Percentiles rank a stretch among this genome's conserved stretches.
phyloP scores from a whole-genome alignment of 257 asterid species.

The Plantago ovata region DNA sequence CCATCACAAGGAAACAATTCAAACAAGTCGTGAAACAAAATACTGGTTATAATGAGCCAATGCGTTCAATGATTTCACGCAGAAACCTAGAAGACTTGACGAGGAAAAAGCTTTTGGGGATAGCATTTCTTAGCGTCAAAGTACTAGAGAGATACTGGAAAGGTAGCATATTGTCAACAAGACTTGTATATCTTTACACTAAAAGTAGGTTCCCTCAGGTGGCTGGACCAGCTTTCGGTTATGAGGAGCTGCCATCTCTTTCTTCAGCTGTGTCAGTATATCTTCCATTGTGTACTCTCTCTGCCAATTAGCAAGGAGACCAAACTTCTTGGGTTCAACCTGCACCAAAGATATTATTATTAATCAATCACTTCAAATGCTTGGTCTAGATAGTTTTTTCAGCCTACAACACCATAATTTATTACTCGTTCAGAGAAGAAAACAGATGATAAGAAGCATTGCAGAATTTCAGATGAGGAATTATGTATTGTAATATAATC shows the following conservation, averaged over 20 bases:
- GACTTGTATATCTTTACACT: conserved; percentile 21
- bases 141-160: conserved; percentile 17
- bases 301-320: conserved; percentile 53
- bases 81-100: background rate
- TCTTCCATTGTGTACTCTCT: conserved; percentile 61
- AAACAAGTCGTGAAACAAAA: too few relatives aligned
- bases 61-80: too few relatives aligned
- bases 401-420: too few relatives aligned
- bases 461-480: background rate
- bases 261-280: conserved; percentile 51
- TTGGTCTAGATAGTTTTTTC: background rate
- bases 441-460: background rate
- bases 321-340: conserved; percentile 62
- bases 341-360: conserved; percentile 12
- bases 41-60: too few relatives aligned
- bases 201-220: conserved; percentile 61
- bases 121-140: conserved; percentile 4
- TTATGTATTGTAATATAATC: too few relatives aligned
- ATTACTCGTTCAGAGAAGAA: too few relatives aligned
- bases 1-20: too few relatives aligned
- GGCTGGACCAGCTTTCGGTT: conserved; percentile 72
- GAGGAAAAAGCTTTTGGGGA: conserved; percentile 5
- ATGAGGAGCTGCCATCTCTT: conserved; percentile 63
- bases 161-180: conserved; percentile 17
- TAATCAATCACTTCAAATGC: background rate